These are phyloP conservation scores for Penicillium sp. DNA, from an alignment of 2,329 filamentous ascomycete genomes.

Conservation along the genomic window DNA sequence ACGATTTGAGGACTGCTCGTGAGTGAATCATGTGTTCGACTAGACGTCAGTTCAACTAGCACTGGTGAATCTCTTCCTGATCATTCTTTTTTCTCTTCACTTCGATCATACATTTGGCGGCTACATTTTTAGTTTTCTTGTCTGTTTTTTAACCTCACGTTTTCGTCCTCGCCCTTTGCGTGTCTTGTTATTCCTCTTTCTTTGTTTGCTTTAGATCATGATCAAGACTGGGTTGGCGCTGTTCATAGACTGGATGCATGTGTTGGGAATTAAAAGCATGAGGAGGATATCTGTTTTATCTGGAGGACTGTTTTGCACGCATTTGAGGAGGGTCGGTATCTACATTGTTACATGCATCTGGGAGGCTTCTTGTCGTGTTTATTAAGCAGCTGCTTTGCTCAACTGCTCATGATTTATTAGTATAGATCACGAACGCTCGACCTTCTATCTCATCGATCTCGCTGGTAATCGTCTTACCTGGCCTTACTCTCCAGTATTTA, in stretches of 20 bases:
- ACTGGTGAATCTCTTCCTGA: conserved; percentile 1
- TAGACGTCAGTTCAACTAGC: background rate
- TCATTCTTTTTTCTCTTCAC: background rate
- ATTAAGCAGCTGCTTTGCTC: conserved; percentile 5
- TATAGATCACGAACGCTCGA: background rate
- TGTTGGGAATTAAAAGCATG: conserved; percentile 35
- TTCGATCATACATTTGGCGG: conserved; percentile 17
- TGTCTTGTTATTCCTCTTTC: conserved; percentile 16
- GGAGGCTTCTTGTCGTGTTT: conserved; percentile 36
- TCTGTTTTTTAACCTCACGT: conserved; percentile 13
- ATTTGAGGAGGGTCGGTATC: conserved; percentile 31
- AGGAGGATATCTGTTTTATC: conserved; percentile 27
- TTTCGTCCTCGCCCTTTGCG: conserved; percentile 1
- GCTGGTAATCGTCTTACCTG: too few relatives aligned
- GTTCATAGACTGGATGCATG: conserved; percentile 44
- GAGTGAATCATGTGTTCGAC: conserved; percentile 12
- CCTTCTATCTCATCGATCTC: background rate
- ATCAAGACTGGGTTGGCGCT: conserved; percentile 37
- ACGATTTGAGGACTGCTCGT: conserved; percentile 18
- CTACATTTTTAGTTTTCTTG: conserved; percentile 21
- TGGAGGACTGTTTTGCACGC: conserved; percentile 30
- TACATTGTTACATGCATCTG: conserved; percentile 41
- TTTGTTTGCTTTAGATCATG: conserved; percentile 30
- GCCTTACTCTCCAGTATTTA: background rate
- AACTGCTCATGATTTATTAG: background rate